Conservation (phyloP, 1,284 basidiomycete species). For the Leccinum ponderosum region DNA sequence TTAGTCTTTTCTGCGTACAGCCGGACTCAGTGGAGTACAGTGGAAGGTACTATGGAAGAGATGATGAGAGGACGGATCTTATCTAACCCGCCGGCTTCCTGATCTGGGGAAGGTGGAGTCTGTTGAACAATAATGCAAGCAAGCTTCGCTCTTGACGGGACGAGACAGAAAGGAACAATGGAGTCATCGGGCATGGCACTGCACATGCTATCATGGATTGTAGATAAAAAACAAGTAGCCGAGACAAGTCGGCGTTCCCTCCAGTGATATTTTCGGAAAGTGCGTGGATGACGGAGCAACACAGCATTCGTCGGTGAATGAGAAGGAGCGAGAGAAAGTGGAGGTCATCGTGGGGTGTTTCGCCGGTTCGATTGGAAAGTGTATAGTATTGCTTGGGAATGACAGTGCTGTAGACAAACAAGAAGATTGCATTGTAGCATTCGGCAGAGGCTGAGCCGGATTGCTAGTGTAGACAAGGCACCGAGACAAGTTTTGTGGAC, state of each 20-base stretch:
- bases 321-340: conserved; percentile 10
- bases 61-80: conserved; percentile 9
- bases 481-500: conserved; percentile 16
- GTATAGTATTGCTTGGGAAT: neutral
- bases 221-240: conserved; percentile 6
- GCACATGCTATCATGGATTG: neutral
- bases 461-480: conserved; percentile 11
- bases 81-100: conserved; percentile 13
- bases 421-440: neutral
- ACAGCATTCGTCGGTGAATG: conserved; percentile 20
- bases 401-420: neutral
- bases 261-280: neutral
- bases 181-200: neutral
- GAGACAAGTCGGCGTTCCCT: conserved; percentile 2
- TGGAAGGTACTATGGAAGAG: neutral
- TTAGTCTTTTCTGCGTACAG: conserved; percentile 6
- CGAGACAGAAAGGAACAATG: neutral
- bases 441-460: neutral
- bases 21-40: conserved; percentile 1
- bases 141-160: neutral
- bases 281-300: conserved; percentile 12
- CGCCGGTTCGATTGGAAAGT: neutral
- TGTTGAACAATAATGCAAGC: neutral
- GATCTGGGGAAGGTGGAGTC: conserved; percentile 8
- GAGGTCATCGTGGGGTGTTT: neutral